Base-by-base conservation (phyloP, 305 asterid genomes). In the Salvia sclarea region DNA sequence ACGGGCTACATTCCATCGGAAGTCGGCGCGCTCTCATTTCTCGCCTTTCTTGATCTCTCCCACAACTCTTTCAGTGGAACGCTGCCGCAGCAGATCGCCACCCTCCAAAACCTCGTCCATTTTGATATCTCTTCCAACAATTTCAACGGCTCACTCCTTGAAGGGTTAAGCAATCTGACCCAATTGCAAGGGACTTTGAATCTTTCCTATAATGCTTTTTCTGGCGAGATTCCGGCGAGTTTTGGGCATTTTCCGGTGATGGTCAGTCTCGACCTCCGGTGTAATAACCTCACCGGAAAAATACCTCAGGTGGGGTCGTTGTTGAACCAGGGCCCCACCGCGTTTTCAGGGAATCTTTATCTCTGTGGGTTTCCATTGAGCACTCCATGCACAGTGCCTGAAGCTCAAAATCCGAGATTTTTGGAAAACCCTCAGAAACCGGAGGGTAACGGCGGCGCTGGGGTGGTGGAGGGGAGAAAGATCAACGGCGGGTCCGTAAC, bases 281-380 rank as follows among this genome's bases (percentile, higher is more conserved):
- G 71, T 41, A 94, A 94, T 68, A 91, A 94, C 38, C 83, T 94
- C 62, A 82, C 85, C 9, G 99, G 99, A 3, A 91, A 91, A 70
- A 81, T 94, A 72, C 99, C 99, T 67, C 80, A 81, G 79, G 85
- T 76, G 67, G 99, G 96, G 16, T 81, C 97, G 0, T 74, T 94
- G 56, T 67, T 91, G 61, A 94, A 94, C 78, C 99, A 94, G 83
- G 99, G 99, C 0, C 99, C 99, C 43, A 94, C 99, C 35, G 99
- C 99, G 18, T 94, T 94, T 71, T 70, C 93, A 0, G 97, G 96
- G 49, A 94, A 94, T 64, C 88, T 85, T 12, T 68, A 69, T 71
- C 92, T 94, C 24, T 94, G 99, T 74, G 96, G 99, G 48, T 94
- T 91, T 74, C 99, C 99, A 1, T 75, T 87, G 33, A 80, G 71